These are phyloP conservation scores for Crucihimalaya himalaica DNA, from an alignment of 345 rosid genomes.

Conservation along the genomic window DNA sequence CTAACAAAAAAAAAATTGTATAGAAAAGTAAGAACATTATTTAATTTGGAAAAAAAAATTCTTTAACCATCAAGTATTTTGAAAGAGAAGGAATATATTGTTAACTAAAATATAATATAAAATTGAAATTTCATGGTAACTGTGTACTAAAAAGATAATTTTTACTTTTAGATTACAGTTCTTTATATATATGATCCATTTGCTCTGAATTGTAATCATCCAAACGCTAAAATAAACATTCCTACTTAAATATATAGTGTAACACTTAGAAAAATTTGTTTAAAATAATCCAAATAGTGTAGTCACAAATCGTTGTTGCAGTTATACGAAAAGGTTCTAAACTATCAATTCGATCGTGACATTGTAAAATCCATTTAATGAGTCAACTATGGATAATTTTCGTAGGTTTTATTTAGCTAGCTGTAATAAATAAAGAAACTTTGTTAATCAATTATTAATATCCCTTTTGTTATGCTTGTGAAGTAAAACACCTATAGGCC, in stretches of 20 bases:
- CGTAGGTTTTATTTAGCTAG: background rate
- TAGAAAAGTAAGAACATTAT: too few species aligned
- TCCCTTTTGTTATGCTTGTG: conserved; percentile 3
- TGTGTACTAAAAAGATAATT: background rate
- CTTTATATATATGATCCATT: background rate
- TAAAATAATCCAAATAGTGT: background rate
- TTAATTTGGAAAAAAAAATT: too few species aligned
- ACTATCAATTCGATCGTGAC: background rate
- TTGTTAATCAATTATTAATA: background rate
- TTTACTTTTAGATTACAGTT: background rate
- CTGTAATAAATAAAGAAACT: background rate
- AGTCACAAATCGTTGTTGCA: conserved; percentile 7
- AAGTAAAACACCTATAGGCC: conserved; percentile 12
- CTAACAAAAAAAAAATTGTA: too few species aligned
- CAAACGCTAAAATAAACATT: background rate
- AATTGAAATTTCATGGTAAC: background rate
- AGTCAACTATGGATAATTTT: background rate
- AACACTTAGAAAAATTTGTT: background rate
- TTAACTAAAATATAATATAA: background rate
- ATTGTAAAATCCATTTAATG: background rate
- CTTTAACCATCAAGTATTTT: too few species aligned
- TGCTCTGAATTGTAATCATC: background rate
- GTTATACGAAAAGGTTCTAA: background rate
- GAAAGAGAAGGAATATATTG: too few species aligned
- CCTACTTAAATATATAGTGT: background rate